Percentiles rank a stretch among this genome's conserved stretches.
Conservation (phyloP, 176 grass and related monocot species). For the Pontederia crassipes region DNA sequence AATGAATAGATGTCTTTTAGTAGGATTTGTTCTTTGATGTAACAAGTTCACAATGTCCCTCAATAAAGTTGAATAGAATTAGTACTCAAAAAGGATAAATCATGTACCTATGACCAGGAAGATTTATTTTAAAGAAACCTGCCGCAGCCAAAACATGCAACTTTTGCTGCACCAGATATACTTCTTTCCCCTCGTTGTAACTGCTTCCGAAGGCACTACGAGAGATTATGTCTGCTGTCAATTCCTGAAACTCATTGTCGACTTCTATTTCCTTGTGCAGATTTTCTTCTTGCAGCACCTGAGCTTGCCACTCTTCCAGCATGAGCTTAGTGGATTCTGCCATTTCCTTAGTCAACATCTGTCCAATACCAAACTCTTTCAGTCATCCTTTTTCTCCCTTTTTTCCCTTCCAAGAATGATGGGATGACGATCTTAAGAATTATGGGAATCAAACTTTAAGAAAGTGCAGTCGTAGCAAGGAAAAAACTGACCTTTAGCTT, state of each 20-base stretch:
- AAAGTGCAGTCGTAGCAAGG: no score
- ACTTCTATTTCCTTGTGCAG: background rate
- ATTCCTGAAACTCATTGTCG: background rate
- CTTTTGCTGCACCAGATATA: background rate
- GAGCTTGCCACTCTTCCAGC: background rate
- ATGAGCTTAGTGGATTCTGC: background rate
- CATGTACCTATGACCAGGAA: background rate
- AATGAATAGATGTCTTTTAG: background rate
- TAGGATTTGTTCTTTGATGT: no score
- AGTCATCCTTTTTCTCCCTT: no score
- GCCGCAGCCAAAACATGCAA: background rate
- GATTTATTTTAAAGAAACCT: background rate
- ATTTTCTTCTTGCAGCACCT: background rate
- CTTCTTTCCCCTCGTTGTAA: conserved; percentile 11
- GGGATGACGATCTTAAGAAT: no score
- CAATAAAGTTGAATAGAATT: no score
- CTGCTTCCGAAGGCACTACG: conserved; percentile 1
- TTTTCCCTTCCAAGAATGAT: no score
- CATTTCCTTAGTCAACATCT: conserved; percentile 4
- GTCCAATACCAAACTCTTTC: no score
- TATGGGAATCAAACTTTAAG: no score
- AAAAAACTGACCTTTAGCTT: conserved; percentile 42
- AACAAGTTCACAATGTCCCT: no score
- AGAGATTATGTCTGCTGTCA: background rate
- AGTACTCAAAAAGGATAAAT: no score